These are phyloP conservation scores for Vitis vinifera DNA, from an alignment of 164 flowering plant genomes.

Conservation along the genomic window DNA sequence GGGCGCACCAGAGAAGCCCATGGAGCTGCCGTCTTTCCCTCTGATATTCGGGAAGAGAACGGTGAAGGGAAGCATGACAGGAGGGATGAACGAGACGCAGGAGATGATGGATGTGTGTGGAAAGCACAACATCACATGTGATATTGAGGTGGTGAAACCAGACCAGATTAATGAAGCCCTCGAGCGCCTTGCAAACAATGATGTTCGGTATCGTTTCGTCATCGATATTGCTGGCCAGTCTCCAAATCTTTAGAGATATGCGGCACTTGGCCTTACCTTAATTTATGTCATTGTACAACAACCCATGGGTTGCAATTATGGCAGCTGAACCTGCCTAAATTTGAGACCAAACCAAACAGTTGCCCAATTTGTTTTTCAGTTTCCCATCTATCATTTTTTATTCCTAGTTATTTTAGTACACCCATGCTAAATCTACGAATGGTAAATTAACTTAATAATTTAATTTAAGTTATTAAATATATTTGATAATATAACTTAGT, in stretches of 20 bases:
- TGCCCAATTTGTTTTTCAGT: too few species aligned
- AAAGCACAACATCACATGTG: slow-evolving; percentile 44
- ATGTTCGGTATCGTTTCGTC: slow-evolving; percentile 58
- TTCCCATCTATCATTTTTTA: too few species aligned
- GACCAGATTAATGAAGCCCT: slow-evolving; percentile 46
- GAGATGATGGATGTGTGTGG: slow-evolving; percentile 57
- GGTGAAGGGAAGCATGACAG: slow-evolving; percentile 50
- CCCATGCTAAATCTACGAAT: too few species aligned
- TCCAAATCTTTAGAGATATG: slow-evolving; percentile 10
- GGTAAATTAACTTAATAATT: too few species aligned
- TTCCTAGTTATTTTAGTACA: too few species aligned
- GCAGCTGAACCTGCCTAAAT: too few species aligned
- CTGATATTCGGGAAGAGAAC: slow-evolving; percentile 57
- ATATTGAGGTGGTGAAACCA: slow-evolving; percentile 38
- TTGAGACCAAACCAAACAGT: too few species aligned
- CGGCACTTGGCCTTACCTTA: too few species aligned
- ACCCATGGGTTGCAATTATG: too few species aligned
- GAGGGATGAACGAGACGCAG: slow-evolving; percentile 57
- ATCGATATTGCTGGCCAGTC: slow-evolving; percentile 42
- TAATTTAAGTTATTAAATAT: too few species aligned
- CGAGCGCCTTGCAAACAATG: slow-evolving; percentile 41
- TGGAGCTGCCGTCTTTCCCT: slow-evolving; percentile 62
- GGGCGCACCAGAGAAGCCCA: slow-evolving; percentile 69
- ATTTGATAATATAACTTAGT: too few species aligned
- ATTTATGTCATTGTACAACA: too few species aligned